A percentile compares a stretch with the other conserved stretches of the same genome.
Conservation (phyloP, 225 moss, liverwort and hornwort genomes). For the Takakia lepidozioides region DNA sequence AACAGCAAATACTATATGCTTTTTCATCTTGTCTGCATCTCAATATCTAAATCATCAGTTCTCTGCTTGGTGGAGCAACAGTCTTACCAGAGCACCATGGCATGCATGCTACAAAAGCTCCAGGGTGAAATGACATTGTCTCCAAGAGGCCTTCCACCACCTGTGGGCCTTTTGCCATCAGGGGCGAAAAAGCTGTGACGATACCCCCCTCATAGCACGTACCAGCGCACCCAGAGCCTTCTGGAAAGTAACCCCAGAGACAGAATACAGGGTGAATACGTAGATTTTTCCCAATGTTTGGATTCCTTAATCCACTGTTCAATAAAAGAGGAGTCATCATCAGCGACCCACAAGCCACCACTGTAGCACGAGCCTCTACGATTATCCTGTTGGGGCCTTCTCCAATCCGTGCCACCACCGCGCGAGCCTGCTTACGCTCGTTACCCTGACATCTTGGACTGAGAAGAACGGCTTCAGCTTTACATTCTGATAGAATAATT, state of each 20-base stretch:
- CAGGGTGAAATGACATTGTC: constrained; percentile 60
- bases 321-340: constrained; percentile 37
- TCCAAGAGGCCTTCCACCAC: constrained; percentile 67
- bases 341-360: constrained; percentile 28
- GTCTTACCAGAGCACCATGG: constrained; percentile 68
- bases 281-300: constrained; percentile 35
- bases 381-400: background rate
- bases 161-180: constrained; percentile 26
- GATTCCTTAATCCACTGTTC: constrained; percentile 32
- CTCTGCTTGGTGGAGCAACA: no score
- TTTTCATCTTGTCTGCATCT: no score
- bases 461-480: constrained; percentile 26
- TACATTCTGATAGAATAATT: constrained; percentile 48
- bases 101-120: constrained; percentile 26
- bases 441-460: background rate
- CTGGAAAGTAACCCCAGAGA: constrained; percentile 65
- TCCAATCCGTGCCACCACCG: constrained; percentile 14
- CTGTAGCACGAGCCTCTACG: constrained; percentile 18
- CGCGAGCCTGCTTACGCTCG: constrained; percentile 13
- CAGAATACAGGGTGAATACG: constrained; percentile 43
- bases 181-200: constrained; percentile 49
- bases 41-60: no score
- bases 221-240: constrained; percentile 41
- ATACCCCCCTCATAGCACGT: constrained; percentile 61
- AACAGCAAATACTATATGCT: no score